These are phyloP conservation scores for Aureobasidium musti DNA, from an alignment of 2,329 filamentous ascomycete genomes.

Conservation along the genomic window DNA sequence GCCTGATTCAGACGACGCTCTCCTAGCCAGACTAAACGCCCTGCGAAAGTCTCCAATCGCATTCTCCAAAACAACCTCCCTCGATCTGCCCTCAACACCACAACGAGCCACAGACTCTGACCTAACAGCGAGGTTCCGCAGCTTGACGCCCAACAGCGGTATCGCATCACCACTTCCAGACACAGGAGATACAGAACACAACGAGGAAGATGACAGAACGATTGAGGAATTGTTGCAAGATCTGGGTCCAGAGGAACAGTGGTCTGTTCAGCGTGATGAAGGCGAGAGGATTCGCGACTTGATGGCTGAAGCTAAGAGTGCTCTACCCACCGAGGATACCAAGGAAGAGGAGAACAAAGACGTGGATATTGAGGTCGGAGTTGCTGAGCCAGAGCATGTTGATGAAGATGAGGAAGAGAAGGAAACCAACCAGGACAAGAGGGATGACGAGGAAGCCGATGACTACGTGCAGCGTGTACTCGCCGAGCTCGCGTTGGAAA, in stretches of 20 bases:
- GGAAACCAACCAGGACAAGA: slow-evolving; percentile 35
- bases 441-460: slow-evolving; percentile 47
- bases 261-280: slow-evolving; percentile 46
- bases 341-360: slow-evolving; percentile 36
- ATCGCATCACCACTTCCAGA: slow-evolving; percentile 31
- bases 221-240: slow-evolving; percentile 52
- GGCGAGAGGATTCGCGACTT: slow-evolving; percentile 46
- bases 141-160: slow-evolving; percentile 29
- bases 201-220: slow-evolving; percentile 48
- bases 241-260: slow-evolving; percentile 45
- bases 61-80: slow-evolving; percentile 34
- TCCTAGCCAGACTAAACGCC: slow-evolving; percentile 53
- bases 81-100: slow-evolving; percentile 32
- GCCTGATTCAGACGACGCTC: slow-evolving; percentile 42
- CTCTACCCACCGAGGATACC: slow-evolving; percentile 41
- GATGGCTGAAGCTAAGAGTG: slow-evolving; percentile 46
- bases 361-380: slow-evolving; percentile 27
- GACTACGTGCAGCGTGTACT: slow-evolving; percentile 51
- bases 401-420: slow-evolving; percentile 8
- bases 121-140: slow-evolving; percentile 42
- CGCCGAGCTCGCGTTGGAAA: slow-evolving; percentile 50
- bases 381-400: not conserved
- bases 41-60: slow-evolving; percentile 49
- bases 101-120: slow-evolving; percentile 37
- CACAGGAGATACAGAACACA: slow-evolving; percentile 38